Evolutionary conservation across 306 rosid species (phyloP).

Genomic region (Vigna angularis): DNA sequence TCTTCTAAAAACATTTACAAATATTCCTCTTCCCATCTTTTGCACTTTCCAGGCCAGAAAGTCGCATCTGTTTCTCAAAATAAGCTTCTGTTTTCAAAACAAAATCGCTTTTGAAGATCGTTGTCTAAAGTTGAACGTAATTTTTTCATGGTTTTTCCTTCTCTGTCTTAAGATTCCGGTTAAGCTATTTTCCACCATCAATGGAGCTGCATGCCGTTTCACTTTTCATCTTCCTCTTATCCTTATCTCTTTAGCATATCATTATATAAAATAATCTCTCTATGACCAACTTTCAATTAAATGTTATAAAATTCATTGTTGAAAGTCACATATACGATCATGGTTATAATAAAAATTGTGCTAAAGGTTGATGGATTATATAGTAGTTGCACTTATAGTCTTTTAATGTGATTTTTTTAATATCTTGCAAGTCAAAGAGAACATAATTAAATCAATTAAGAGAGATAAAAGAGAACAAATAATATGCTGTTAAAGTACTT

Average conservation of each 20-base stretch:
- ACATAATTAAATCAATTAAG: no score
- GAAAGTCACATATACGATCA: no score
- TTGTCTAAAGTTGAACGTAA: constrained; percentile 24
- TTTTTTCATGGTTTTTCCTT: neutral
- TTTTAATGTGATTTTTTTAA: no score
- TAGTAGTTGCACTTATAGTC: no score
- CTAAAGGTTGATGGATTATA: no score
- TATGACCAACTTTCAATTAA: no score
- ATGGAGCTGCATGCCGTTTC: constrained; percentile 15
- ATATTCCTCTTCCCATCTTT: constrained; percentile 26
- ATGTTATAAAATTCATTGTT: no score
- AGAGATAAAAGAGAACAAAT: no score
- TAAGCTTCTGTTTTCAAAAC: constrained; percentile 40
- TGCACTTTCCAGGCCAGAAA: constrained; percentile 57
- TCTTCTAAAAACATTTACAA: constrained; percentile 42
- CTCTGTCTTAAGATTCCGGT: constrained; percentile 34
- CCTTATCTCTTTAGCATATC: neutral
- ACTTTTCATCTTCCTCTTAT: constrained; percentile 20
- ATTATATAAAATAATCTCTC: no score
- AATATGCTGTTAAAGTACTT: no score
- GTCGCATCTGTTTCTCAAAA: constrained; percentile 37
- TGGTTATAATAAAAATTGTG: no score
- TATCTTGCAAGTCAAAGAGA: no score
- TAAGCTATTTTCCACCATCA: constrained; percentile 44
- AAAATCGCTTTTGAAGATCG: constrained; percentile 49